Conservation (phyloP, 352 stramenopile genomes). For the Phytophthora constricta region DNA sequence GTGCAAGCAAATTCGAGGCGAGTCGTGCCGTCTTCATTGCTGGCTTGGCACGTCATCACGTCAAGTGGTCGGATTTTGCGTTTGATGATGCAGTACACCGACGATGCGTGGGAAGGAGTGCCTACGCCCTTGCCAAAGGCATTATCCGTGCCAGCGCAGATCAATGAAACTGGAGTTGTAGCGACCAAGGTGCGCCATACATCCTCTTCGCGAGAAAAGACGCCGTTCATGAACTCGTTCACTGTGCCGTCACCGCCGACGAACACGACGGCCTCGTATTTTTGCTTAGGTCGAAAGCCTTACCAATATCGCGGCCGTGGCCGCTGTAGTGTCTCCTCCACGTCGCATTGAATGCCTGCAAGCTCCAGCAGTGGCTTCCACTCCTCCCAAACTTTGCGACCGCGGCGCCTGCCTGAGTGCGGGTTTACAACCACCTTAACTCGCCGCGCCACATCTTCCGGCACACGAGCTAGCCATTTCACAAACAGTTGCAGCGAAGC, state of each 20-base stretch:
- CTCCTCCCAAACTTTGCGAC: conserved; percentile 65
- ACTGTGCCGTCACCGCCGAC: conserved; percentile 80
- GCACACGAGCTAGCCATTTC: conserved; percentile 76
- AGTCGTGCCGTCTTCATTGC: conserved; percentile 50
- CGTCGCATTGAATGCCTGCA: conserved; percentile 73
- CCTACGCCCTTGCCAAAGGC: conserved; percentile 79
- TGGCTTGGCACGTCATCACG: conserved; percentile 64
- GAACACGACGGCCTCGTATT: conserved; percentile 83
- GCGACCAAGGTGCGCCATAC: conserved; percentile 80
- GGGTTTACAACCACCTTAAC: conserved; percentile 86
- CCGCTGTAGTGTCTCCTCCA: conserved; percentile 79
- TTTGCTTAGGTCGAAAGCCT: conserved; percentile 51
- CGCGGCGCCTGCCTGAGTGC: conserved; percentile 65
- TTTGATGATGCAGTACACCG: conserved; percentile 84
- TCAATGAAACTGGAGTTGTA: conserved; percentile 73
- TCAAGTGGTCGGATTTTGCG: conserved; percentile 83
- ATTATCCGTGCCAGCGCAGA: conserved; percentile 79
- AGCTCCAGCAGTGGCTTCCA: conserved; percentile 68
- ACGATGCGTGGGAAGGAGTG: conserved; percentile 64
- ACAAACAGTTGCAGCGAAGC: conserved; percentile 59
- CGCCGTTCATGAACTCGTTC: conserved; percentile 89
- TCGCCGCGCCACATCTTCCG: conserved; percentile 48
- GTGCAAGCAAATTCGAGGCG: conserved; percentile 80
- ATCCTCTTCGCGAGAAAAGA: conserved; percentile 67
- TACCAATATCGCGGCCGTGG: conserved; percentile 75